A percentile compares a stretch with the other conserved stretches of the same genome.
Conservation (phyloP, 192 early-diverging fungal genomes). For the Coemansia sp. region DNA sequence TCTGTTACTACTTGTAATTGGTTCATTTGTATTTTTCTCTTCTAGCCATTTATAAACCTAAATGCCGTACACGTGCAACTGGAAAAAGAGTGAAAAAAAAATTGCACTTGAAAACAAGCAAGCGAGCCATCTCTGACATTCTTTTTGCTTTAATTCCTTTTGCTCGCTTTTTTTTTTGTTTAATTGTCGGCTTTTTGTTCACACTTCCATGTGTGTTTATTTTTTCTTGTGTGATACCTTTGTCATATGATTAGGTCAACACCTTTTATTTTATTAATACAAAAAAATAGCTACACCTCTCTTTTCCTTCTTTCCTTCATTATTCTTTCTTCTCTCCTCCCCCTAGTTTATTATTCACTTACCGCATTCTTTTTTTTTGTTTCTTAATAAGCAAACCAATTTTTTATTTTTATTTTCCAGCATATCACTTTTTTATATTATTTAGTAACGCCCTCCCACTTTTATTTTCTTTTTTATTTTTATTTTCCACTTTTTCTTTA, state of each 20-base stretch:
- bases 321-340: background rate
- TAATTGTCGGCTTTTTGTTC: background rate
- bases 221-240: background rate
- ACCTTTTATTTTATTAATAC: background rate
- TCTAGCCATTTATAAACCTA: too few relatives aligned
- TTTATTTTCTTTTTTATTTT: background rate
- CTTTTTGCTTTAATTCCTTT: background rate
- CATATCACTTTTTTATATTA: background rate
- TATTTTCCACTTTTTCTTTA: background rate
- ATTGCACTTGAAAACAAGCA: background rate
- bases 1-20: too few relatives aligned
- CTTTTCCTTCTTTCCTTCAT: background rate
- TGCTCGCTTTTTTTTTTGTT: background rate
- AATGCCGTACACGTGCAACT: background rate
- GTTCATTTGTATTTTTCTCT: too few relatives aligned
- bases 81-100: background rate
- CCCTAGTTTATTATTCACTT: background rate
- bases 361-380: too few relatives aligned
- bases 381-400: too few relatives aligned
- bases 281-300: background rate
- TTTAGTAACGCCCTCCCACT: too few relatives aligned
- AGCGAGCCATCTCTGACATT: background rate
- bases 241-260: background rate
- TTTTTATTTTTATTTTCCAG: too few relatives aligned
- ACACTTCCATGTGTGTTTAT: background rate